These are phyloP conservation scores for Psophocarpus tetragonolobus DNA, from an alignment of 306 rosid genomes.

Conservation along the genomic window DNA sequence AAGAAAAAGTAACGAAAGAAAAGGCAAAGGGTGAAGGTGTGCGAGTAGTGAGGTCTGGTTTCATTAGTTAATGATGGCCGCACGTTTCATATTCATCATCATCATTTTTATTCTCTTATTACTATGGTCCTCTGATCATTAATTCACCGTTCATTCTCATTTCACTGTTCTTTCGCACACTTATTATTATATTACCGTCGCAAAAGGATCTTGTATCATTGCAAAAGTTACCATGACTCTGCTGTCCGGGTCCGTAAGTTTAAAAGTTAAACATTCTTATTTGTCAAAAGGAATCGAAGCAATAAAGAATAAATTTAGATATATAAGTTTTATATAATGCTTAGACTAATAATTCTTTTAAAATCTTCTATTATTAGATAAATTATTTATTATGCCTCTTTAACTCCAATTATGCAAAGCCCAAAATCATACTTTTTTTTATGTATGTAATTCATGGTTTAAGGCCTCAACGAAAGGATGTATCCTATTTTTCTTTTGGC, in stretches of 20 bases:
- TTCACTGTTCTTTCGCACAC: constrained; percentile 17
- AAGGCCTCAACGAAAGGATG: not conserved
- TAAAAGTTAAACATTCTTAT: not conserved
- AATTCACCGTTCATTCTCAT: not conserved
- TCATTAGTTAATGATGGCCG: constrained; percentile 79
- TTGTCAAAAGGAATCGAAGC: not conserved
- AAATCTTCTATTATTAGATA: not conserved
- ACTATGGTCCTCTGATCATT: constrained; percentile 42
- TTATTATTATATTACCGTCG: constrained; percentile 33
- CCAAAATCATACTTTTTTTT: too few species aligned
- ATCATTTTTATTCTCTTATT: constrained; percentile 47
- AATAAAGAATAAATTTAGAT: too few species aligned
- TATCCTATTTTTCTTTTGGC: too few species aligned
- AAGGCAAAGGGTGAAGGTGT: not conserved
- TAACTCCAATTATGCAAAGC: not conserved
- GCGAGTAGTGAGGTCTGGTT: constrained; percentile 37
- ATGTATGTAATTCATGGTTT: too few species aligned
- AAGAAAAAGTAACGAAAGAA: not conserved
- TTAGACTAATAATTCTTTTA: not conserved
- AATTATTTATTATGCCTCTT: not conserved
- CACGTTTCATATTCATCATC: constrained; percentile 58
- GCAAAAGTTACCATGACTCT: not conserved
- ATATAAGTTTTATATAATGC: too few species aligned
- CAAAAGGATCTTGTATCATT: constrained; percentile 37
- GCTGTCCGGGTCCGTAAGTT: too few species aligned